Evolutionary conservation across 1,284 basidiomycete genomes (phyloP), one percentile per base, ranked within the genome.

Genomic region (Leccinum colubrinum): DNA sequence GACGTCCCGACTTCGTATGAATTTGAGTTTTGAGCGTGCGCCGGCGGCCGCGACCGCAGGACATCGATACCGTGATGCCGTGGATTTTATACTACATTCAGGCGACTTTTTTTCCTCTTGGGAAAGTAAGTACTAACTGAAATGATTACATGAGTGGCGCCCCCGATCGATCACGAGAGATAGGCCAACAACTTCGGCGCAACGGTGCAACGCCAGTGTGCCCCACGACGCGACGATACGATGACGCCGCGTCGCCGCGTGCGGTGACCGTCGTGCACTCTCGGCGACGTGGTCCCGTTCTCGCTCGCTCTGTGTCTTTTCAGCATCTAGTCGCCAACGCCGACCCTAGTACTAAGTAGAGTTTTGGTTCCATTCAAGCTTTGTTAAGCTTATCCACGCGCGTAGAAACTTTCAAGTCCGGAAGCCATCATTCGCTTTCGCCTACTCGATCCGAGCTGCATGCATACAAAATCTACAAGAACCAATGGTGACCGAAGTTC

Each of bases 381-480:
- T 15, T 41, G 7, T 41, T 41, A 41, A 41, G 39, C 39, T 41
- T 41, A 41, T n/a, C 39, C 39, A 41, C 15, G 37, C 37, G 37
- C 39, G 39, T 41, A 41, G 37, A 39, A 39, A 39, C 30, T 30
- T 3, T 41, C 39, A 8, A 41, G 7, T 41, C 39, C 39, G 15
- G 7, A 41, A 15, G 4, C 39, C 7, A 41, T 41, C 8, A 41
- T 41, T 8, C 4, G 7, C 39, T 41, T 41, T 41, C 15, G 39
- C 39, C 39, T 41, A 41, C 15, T 41, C 39, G 15, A 41, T 41
- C 39, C 39, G 7, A 41, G 39, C 7, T 39, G 37, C 37, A 37
- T 37, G 60, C 67, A 43, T 70, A 70, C 39, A 41, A 41, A 41
- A 41, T 41, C 15, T 8, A 41, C 39, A 41, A 41, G 39, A 41